Evolutionary conservation across 1,284 basidiomycete species (phyloP).

Genomic region (Trichosporon sp.): DNA sequence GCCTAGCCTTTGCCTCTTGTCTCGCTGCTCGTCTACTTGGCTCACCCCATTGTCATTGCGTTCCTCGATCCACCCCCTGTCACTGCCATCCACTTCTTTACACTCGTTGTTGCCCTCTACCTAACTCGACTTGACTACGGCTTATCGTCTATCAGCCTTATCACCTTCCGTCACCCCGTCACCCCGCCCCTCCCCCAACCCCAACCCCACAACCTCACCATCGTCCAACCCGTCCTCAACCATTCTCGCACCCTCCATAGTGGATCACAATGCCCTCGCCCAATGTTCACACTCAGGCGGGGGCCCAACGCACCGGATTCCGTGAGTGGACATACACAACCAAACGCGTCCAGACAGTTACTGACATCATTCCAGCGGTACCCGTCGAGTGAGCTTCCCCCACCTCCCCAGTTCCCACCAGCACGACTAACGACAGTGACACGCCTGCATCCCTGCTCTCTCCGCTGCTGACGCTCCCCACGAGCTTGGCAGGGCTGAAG

Average conservation of each 20-base stretch:
- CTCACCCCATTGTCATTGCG: background rate
- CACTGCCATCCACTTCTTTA: background rate
- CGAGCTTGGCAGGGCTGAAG: constrained; percentile 16
- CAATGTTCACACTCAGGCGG: constrained; percentile 16
- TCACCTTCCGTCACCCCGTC: background rate
- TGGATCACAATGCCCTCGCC: constrained; percentile 9
- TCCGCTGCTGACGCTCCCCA: constrained; percentile 41
- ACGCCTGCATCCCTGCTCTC: constrained; percentile 36
- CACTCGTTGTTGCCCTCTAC: background rate
- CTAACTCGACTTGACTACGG: background rate
- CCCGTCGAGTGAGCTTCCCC: constrained; percentile 13
- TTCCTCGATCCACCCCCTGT: background rate
- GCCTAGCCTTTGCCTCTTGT: too few species aligned
- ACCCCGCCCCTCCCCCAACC: background rate
- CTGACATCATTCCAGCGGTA: constrained; percentile 15
- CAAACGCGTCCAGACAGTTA: background rate
- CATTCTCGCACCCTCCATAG: background rate
- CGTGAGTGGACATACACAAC: background rate
- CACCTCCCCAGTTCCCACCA: background rate
- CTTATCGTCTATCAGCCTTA: constrained; percentile 16
- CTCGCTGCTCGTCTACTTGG: background rate
- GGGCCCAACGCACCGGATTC: constrained; percentile 14
- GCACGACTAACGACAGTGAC: constrained; percentile 29
- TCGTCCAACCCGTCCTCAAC: background rate
- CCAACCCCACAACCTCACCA: background rate